These are phyloP conservation scores for Sarcocystis neurona DNA, from an alignment of 169 alveolate genomes.

Conservation along the genomic window DNA sequence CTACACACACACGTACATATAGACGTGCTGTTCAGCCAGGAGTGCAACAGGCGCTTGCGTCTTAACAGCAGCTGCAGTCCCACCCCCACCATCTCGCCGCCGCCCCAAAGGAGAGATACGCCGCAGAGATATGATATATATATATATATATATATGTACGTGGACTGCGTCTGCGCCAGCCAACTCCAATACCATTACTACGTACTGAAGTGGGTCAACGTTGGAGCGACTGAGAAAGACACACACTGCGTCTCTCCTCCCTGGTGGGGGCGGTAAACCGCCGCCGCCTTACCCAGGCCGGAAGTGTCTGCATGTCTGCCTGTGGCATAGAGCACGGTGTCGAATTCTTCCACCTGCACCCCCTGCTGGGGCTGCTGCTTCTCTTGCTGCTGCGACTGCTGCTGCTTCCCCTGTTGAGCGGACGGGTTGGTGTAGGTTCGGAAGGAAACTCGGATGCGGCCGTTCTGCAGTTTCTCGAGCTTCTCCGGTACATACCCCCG, in stretches of 20 bases:
- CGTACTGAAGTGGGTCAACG: too few relatives aligned
- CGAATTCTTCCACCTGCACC: conserved; percentile 80
- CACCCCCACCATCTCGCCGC: too few relatives aligned
- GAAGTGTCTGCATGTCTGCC: conserved; percentile 93
- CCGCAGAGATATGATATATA: too few relatives aligned
- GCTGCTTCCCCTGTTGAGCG: background rate
- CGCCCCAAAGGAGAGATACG: too few relatives aligned
- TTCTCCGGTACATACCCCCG: background rate
- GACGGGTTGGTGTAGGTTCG: background rate
- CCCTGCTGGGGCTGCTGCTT: conserved; percentile 72
- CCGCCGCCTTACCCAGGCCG: background rate
- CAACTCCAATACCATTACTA: too few relatives aligned
- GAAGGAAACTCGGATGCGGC: background rate
- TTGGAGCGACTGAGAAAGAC: too few relatives aligned
- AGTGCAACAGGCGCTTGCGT: too few relatives aligned
- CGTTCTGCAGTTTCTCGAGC: background rate
- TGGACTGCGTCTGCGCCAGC: background rate
- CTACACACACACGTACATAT: too few relatives aligned
- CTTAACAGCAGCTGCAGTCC: too few relatives aligned
- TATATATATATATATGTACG: background rate
- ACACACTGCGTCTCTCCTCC: too few relatives aligned
- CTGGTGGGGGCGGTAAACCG: background rate
- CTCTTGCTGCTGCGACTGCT: background rate
- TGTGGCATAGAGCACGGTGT: conserved; percentile 96
- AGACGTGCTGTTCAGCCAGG: too few relatives aligned